phyloP scores from a whole-genome alignment of 495 filamentous ascomycete genomes.

The Cairneyella variabilis region DNA sequence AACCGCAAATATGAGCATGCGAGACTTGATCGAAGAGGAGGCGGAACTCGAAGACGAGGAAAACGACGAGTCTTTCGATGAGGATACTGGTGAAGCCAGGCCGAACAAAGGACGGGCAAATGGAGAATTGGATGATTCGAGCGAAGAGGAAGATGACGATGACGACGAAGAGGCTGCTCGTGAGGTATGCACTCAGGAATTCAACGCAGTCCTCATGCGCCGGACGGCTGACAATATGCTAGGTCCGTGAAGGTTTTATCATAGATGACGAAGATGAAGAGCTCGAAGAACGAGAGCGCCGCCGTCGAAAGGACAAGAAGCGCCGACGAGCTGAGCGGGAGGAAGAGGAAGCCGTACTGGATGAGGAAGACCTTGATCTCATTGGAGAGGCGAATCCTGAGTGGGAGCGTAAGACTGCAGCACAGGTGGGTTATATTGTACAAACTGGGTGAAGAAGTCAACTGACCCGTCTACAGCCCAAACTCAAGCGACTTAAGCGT shows the following conservation, averaged over 20 bases:
- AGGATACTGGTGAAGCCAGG: slow-evolving; percentile 67
- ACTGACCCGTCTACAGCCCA: slow-evolving; percentile 53
- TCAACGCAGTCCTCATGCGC: neutral
- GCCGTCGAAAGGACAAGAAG: slow-evolving; percentile 61
- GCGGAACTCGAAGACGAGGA: slow-evolving; percentile 85
- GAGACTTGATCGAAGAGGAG: slow-evolving; percentile 76
- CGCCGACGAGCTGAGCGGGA: slow-evolving; percentile 66
- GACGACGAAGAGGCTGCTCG: slow-evolving; percentile 70
- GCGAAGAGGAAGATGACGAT: slow-evolving; percentile 94
- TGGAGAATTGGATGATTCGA: slow-evolving; percentile 69
- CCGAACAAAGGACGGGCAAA: slow-evolving; percentile 35
- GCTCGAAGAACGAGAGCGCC: slow-evolving; percentile 57
- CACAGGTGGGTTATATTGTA: slow-evolving; percentile 51
- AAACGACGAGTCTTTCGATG: slow-evolving; percentile 82
- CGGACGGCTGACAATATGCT: neutral
- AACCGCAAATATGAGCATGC: slow-evolving; percentile 60
- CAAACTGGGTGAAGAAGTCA: neutral
- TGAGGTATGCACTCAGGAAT: slow-evolving; percentile 7
- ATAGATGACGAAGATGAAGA: slow-evolving; percentile 80
- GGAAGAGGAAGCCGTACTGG: slow-evolving; percentile 83
- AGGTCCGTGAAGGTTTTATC: slow-evolving; percentile 94
- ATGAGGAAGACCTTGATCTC: slow-evolving; percentile 94
- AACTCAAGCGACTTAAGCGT: slow-evolving; percentile 93
- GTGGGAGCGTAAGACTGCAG: slow-evolving; percentile 56
- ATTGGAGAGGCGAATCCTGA: slow-evolving; percentile 76